Base-by-base conservation (phyloP, 1,284 basidiomycete species). In the Ceraceosorus guamensis region DNA sequence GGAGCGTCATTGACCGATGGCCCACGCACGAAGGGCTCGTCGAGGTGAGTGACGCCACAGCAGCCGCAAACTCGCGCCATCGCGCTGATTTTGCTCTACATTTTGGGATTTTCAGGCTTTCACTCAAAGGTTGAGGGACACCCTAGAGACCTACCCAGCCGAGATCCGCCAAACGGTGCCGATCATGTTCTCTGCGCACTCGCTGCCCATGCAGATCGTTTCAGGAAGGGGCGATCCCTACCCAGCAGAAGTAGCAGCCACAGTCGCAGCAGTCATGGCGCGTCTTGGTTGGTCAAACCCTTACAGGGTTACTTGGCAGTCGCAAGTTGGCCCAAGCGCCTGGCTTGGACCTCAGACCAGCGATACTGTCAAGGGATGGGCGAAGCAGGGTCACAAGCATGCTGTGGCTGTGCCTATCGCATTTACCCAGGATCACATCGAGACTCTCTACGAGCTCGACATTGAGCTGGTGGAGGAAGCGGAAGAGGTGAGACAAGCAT, bases 1-100 rank as follows among this genome's bases (percentile, higher is more conserved):
- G 95, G 95, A 95, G 89, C 75, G 89, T 97, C 10, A 89, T 99
- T 71, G 95, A 99, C 79, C 83, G 95, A 50, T 99, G 95, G 95
- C 91, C 91, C 5, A 91, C 89, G 5, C 89, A 98, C 76, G 82
- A 86, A 10, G 91, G 93, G 3, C 87, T 98, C 68, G 83, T 98
- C 60, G 89, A 95, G 81, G 91, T 55, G 56, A 52, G 51, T 57
- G 33, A 3, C 10, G n/a, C 16, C 13, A n/a, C 8, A n/a, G 13
- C 8, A 32, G 48, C 6, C 18, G 30, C n/a, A 4, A 34, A 14
- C 32, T n/a, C n/a, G n/a, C n/a, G n/a, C n/a, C n/a, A n/a, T 3
- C 30, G 31, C 32, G 14, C 24, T 8, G 5, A 31, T 8, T 14
- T 31, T 35, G n/a, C 4, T 49, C n/a, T 14, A n/a, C 45, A 46